Base-by-base conservation (phyloP, 1,139 yeast species). In the Hyphopichia buzzinii region DNA sequence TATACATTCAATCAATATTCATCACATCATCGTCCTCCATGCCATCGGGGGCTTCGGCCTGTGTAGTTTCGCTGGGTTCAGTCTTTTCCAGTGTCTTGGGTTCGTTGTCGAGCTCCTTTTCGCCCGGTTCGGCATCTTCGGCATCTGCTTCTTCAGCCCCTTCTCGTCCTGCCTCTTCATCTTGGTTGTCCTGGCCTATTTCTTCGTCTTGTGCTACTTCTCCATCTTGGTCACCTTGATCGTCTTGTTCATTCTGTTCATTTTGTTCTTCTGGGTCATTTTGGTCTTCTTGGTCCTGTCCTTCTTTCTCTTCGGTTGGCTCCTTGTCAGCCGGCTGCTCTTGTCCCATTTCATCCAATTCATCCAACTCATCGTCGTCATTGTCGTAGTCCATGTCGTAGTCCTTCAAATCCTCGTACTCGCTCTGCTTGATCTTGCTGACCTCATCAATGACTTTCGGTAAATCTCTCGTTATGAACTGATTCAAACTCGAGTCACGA, bases 401-500 rank as follows among this genome's bases (percentile, higher is more conserved):
- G 27, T 47, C 46, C 29, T 43, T 44, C 39, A 43, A 46, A 17
- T 49, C 54, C 29, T 56, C 61, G 29, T 44, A 37, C 32, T 58
- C 65, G 36, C 47, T 50, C 30, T 38, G 42, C 31, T 59, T 59
- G 21, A 68, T 57, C 17, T 49, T 43, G 29, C 58, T 65, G 7
- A 71, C 63, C 22, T 57, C 57, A 4, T 48, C 54, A 23, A 62
- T 49, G 4, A 71, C 60, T 11, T 50, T 53, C 3, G 51, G 45
- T 33, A 72, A 52, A 28, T 62, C 62, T 10, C 52, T 55, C 4
- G 52, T 52, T 29, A 75, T 42, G 43, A 74, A 74, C 29, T 57
- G 61, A 22, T 62, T 57, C 46, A 75, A 57, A 11, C 58, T 57
- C 15, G 54, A 52, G 41, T 72, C 74, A 37, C 74, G 52, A 2